A percentile compares a stretch with the other conserved stretches of the same genome.
phyloP scores from a whole-genome alignment of 176 grass and related monocot species.

The Olyra latifolia region DNA sequence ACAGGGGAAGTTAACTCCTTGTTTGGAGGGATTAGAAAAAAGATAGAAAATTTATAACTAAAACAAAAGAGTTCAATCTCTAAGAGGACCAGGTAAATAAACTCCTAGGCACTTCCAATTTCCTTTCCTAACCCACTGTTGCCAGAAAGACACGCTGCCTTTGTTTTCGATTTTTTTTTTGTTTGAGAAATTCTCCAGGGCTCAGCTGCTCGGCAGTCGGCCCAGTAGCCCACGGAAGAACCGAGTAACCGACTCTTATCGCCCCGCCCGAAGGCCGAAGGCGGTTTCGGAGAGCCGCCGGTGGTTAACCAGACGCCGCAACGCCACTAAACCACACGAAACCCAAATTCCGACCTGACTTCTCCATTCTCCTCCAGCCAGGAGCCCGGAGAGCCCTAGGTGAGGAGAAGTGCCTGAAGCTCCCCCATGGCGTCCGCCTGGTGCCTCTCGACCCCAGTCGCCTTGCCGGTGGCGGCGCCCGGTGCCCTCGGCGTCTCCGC shows the following conservation, averaged over 20 bases:
- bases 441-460: conserved; percentile 41
- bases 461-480: conserved; percentile 26
- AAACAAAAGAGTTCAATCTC: too few relatives aligned
- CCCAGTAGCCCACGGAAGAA: too few relatives aligned
- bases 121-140: too few relatives aligned
- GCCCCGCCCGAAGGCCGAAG: too few relatives aligned
- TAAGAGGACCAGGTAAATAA: too few relatives aligned
- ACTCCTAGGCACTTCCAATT: too few relatives aligned
- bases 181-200: neutral
- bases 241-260: neutral
- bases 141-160: too few relatives aligned
- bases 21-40: too few relatives aligned
- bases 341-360: conserved; percentile 40
- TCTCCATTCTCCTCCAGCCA: conserved; percentile 18
- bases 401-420: neutral
- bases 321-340: neutral
- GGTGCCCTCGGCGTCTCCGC: conserved; percentile 2
- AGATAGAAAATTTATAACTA: too few relatives aligned
- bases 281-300: neutral
- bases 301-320: neutral
- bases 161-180: too few relatives aligned
- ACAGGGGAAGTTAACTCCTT: too few relatives aligned
- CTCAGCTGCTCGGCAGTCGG: neutral
- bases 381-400: conserved; percentile 9
- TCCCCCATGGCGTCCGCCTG: conserved; percentile 53